phyloP scores from a whole-genome alignment of 495 filamentous ascomycete species.

The Podospora sp. region DNA sequence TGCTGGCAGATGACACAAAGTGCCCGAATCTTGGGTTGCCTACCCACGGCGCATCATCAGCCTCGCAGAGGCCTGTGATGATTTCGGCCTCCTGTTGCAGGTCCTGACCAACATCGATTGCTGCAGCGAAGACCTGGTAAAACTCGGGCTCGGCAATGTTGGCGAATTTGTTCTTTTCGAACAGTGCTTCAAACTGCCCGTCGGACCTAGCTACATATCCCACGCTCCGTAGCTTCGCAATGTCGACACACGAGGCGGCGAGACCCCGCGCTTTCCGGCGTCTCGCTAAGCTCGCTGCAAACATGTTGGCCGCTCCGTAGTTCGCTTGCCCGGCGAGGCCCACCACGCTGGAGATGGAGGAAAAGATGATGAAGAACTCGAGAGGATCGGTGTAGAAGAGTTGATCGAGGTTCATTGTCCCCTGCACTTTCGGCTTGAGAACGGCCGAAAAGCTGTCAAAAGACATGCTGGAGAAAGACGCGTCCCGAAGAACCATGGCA shows the following conservation, averaged over 20 bases:
- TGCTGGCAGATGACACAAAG: not conserved
- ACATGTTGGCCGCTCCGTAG: constrained; percentile 58
- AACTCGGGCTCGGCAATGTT: constrained; percentile 18
- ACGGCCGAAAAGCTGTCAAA: constrained; percentile 2
- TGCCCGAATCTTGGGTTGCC: not conserved
- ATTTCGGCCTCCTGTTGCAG: constrained; percentile 13
- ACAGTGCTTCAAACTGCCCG: not conserved
- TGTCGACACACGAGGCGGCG: constrained; percentile 42
- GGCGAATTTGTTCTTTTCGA: not conserved
- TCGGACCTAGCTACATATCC: constrained; percentile 22
- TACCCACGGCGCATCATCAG: not conserved
- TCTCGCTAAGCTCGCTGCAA: constrained; percentile 38
- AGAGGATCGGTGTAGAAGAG: constrained; percentile 42
- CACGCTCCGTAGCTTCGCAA: constrained; percentile 36
- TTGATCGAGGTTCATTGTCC: constrained; percentile 36
- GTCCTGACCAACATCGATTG: too few species aligned
- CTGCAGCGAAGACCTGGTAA: constrained; percentile 4
- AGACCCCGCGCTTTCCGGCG: constrained; percentile 35
- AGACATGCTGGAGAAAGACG: constrained; percentile 14
- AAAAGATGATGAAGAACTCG: constrained; percentile 62
- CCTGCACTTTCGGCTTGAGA: constrained; percentile 37
- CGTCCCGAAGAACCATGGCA: constrained; percentile 26
- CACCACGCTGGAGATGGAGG: constrained; percentile 48
- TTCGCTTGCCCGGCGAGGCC: constrained; percentile 53
- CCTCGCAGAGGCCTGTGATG: not conserved